These are phyloP conservation scores for Rhipidocladum racemiflorum DNA, from an alignment of 176 grass and related monocot species.

Conservation along the genomic window DNA sequence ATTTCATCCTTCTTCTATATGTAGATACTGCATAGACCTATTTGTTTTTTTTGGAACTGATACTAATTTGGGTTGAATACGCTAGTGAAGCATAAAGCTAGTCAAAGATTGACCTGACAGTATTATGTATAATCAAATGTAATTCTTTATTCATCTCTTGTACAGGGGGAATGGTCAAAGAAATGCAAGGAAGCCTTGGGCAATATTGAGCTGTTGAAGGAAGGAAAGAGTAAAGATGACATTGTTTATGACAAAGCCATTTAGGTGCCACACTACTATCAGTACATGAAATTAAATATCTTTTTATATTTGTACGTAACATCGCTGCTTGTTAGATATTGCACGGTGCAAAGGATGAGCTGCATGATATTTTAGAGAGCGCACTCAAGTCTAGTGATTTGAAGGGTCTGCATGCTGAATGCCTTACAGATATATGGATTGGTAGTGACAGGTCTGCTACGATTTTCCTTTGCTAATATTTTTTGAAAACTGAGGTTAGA, in stretches of 20 bases:
- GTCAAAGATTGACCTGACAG: background rate
- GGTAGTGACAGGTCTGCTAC: conserved; percentile 61
- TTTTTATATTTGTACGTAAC: conserved; percentile 8
- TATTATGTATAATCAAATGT: conserved; percentile 8
- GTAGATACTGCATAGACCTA: background rate
- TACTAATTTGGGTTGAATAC: background rate
- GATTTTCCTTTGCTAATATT: background rate
- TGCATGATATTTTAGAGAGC: conserved; percentile 58
- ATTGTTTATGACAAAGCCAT: conserved; percentile 79
- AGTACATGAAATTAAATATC: conserved; percentile 18
- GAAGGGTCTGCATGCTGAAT: conserved; percentile 79
- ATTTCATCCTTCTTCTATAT: background rate
- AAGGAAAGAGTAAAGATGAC: conserved; percentile 75
- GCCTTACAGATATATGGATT: conserved; percentile 96
- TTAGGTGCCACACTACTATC: conserved; percentile 44
- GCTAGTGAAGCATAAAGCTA: background rate
- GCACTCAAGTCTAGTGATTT: conserved; percentile 67
- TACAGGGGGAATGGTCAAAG: conserved; percentile 76
- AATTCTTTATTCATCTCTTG: conserved; percentile 23
- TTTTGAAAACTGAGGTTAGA: conserved; percentile 12
- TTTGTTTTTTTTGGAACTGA: background rate
- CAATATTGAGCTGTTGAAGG: conserved; percentile 56
- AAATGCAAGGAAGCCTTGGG: conserved; percentile 71
- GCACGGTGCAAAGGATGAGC: conserved; percentile 72
- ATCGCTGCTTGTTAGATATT: conserved; percentile 61